phyloP scores from a whole-genome alignment of 2,329 filamentous ascomycete species.

The Monilinia fructicola region DNA sequence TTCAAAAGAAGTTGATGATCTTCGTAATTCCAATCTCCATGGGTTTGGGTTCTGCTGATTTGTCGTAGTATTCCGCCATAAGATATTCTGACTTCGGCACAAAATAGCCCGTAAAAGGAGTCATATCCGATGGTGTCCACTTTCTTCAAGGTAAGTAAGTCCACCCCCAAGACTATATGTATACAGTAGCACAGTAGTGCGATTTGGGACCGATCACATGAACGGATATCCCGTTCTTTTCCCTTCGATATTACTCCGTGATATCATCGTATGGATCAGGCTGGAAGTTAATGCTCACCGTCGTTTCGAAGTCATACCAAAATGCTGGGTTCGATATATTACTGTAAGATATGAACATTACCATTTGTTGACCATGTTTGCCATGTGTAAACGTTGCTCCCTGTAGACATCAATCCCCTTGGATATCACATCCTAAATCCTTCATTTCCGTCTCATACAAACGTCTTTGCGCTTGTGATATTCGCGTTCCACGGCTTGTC shows the following conservation, averaged over 20 bases:
- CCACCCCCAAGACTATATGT: neutral
- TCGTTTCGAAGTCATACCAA: neutral
- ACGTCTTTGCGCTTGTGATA: conserved; percentile 8
- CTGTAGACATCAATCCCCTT: neutral
- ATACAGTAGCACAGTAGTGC: conserved; percentile 5
- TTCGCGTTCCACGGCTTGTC: neutral
- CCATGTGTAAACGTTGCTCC: conserved; percentile 2
- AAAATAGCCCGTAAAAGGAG: conserved; percentile 19
- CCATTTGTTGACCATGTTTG: neutral
- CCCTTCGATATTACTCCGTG: conserved; percentile 3
- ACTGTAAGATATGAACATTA: neutral
- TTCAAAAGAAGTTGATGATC: neutral
- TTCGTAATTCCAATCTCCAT: conserved; percentile 19
- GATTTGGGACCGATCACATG: conserved; percentile 19
- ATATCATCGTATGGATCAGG: conserved; percentile 10
- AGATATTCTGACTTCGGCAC: conserved; percentile 12
- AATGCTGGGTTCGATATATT: neutral
- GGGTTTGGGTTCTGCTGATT: conserved; percentile 9
- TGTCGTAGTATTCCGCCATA: neutral
- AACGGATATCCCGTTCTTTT: conserved; percentile 16
- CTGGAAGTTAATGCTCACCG: neutral
- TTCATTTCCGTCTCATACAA: conserved; percentile 13
- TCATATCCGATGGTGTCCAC: conserved; percentile 22
- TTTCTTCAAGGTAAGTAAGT: conserved; percentile 9
- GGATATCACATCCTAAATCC: conserved; percentile 12